phyloP scores from a whole-genome alignment of 305 asterid genomes.

The Fraxinus nigra region DNA sequence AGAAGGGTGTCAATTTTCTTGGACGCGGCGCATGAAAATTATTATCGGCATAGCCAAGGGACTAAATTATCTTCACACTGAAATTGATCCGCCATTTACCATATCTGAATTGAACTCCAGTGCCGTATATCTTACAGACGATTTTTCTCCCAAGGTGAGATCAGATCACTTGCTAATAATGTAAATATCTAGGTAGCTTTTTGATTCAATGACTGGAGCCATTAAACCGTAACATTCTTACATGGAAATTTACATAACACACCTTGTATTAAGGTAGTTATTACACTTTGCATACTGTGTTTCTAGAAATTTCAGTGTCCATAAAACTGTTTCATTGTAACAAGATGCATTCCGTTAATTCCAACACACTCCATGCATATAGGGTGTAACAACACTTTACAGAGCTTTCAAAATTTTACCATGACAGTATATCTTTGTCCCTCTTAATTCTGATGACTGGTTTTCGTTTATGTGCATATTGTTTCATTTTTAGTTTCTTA shows the following conservation, averaged over 20 bases:
- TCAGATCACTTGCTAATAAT: background rate
- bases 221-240: background rate
- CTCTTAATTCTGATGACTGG: background rate
- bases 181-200: background rate
- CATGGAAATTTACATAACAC: background rate
- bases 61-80: constrained; percentile 77
- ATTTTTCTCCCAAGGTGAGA: constrained; percentile 89
- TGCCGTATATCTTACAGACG: constrained; percentile 88
- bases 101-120: constrained; percentile 76
- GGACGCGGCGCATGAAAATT: constrained; percentile 93
- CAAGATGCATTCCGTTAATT: background rate
- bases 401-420: background rate
- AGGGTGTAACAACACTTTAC: background rate
- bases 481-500: background rate
- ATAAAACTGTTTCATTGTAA: background rate
- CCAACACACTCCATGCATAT: background rate
- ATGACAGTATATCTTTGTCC: background rate
- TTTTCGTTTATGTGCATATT: background rate
- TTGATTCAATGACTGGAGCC: background rate
- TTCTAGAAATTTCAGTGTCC: background rate
- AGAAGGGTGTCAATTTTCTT: constrained; percentile 88
- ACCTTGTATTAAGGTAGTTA: background rate
- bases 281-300: background rate
- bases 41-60: constrained; percentile 85
- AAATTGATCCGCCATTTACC: constrained; percentile 82